phyloP scores from a whole-genome alignment of 768 basidiomycete species.

The Austroboletus eburneus region DNA sequence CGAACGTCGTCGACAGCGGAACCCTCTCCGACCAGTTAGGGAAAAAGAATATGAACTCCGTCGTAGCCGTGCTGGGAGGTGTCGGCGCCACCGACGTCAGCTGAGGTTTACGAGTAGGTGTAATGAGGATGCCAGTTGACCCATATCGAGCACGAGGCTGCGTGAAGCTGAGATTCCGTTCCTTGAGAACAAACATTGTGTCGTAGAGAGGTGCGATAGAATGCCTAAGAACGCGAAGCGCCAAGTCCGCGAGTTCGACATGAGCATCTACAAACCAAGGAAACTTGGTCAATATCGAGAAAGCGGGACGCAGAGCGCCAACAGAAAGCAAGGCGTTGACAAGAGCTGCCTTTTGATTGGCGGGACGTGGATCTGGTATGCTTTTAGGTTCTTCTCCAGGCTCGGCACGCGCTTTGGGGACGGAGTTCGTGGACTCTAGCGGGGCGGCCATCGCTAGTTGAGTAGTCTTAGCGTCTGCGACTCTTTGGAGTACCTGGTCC shows the following conservation, averaged over 20 bases:
- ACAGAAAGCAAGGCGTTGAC: slow-evolving; percentile 78
- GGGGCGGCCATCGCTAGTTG: slow-evolving; percentile 85
- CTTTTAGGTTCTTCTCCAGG: slow-evolving; percentile 36
- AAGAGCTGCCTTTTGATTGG: slow-evolving; percentile 80
- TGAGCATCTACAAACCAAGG: slow-evolving; percentile 82
- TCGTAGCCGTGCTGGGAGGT: slow-evolving; percentile 69
- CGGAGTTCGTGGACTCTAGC: slow-evolving; percentile 50
- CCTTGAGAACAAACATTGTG: slow-evolving; percentile 45
- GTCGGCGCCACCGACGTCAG: slow-evolving; percentile 78
- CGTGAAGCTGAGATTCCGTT: slow-evolving; percentile 57
- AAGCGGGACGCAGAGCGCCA: slow-evolving; percentile 75
- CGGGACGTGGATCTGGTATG: slow-evolving; percentile 35
- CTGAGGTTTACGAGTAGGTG: slow-evolving; percentile 55
- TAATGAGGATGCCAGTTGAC: slow-evolving; percentile 46
- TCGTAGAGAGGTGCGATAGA: slow-evolving; percentile 70
- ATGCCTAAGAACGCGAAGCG: slow-evolving; percentile 69
- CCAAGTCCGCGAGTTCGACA: slow-evolving; percentile 80
- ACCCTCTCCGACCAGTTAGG: slow-evolving; percentile 75
- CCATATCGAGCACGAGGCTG: slow-evolving; percentile 64
- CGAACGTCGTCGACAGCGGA: slow-evolving; percentile 56
- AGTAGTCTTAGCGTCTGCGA: slow-evolving; percentile 65
- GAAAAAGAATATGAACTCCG: slow-evolving; percentile 90
- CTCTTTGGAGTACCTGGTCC: slow-evolving; percentile 56
- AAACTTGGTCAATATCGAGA: slow-evolving; percentile 76
- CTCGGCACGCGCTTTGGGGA: slow-evolving; percentile 38